phyloP scores from a whole-genome alignment of 2,329 filamentous ascomycete species.

The Claviceps africana region DNA sequence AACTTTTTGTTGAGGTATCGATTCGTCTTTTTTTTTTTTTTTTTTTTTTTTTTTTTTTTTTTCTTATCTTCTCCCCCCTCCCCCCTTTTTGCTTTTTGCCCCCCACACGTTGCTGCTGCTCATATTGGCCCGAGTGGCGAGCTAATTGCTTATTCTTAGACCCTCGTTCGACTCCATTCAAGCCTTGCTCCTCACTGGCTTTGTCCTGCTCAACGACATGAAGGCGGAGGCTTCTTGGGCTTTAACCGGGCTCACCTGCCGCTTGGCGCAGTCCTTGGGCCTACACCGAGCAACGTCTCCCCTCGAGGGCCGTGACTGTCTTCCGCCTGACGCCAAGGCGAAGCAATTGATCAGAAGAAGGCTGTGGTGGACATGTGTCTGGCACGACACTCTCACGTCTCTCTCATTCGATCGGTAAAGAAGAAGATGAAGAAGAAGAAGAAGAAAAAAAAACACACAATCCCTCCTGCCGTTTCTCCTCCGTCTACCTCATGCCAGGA shows the following conservation, averaged over 20 bases:
- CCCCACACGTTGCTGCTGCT: conserved; percentile 20
- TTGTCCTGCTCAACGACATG: conserved; percentile 54
- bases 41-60: too few relatives aligned
- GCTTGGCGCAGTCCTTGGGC: conserved; percentile 51
- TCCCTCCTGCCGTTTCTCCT: background rate
- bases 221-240: conserved; percentile 57
- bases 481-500: background rate
- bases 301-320: conserved; percentile 30
- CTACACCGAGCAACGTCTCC: conserved; percentile 35
- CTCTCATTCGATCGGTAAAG: conserved; percentile 48
- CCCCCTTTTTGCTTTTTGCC: too few relatives aligned
- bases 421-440: background rate
- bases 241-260: conserved; percentile 47
- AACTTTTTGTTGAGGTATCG: conserved; percentile 39
- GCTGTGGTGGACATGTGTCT: conserved; percentile 51
- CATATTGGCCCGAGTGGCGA: background rate
- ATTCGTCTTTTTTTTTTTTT: too few relatives aligned
- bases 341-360: conserved; percentile 42
- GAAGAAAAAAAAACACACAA: background rate
- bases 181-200: conserved; percentile 46
- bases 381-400: conserved; percentile 53
- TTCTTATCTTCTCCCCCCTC: too few relatives aligned
- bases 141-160: conserved; percentile 16
- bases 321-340: conserved; percentile 28
- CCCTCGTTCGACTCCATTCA: conserved; percentile 54